Evolutionary conservation across 176 grass and related monocot species (phyloP), one percentile per base, ranked within the genome.

Genomic region (Ensete glaucum): DNA sequence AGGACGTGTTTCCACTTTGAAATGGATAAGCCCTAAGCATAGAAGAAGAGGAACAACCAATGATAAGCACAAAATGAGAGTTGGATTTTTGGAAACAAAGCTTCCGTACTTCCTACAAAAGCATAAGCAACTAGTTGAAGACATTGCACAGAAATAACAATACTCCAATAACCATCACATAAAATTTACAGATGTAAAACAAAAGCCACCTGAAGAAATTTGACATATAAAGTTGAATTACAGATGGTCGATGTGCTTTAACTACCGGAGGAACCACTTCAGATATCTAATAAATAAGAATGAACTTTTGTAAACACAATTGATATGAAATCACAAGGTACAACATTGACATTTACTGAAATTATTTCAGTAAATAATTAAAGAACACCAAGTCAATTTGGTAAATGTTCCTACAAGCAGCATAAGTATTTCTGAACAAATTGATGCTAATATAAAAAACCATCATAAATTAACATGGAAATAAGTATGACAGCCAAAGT

Each of bases 1-100:
- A 10, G 95, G 95, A 51, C 82, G 78, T 66, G 90, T 87, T 89
- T 99, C 95, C 67, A 99, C 90, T 58, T 99, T 94, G 86, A 99
- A 94, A 81, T 12, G 82, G 80, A 90, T 84, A 51, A 99, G 78
- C 53, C 95, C 95, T 79, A 87, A 83, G 77, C 88, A 91, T 75
- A 99, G 76, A 52, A 99, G 85, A 60, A 86, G 83, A 81, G 95
- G 95, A 79, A 99, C 75, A 80, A 82, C 86, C 85, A 99, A 77
- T 52, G 88, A 93, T 68, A 87, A 69, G 72, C 73, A 69, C 84
- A 99, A 93, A 76, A 99, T 84, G 75, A 88, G 82, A 66, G 85
- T 80, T 78, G 95, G 90, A 57, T 89, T 76, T 82, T 78, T 93
- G 77, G 90, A 72, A 71, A 99, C 82, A 80, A 93, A 91, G 69